Evolutionary conservation across 2,329 filamentous ascomycete species (phyloP).

Genomic region (Orbilia brochopaga): DNA sequence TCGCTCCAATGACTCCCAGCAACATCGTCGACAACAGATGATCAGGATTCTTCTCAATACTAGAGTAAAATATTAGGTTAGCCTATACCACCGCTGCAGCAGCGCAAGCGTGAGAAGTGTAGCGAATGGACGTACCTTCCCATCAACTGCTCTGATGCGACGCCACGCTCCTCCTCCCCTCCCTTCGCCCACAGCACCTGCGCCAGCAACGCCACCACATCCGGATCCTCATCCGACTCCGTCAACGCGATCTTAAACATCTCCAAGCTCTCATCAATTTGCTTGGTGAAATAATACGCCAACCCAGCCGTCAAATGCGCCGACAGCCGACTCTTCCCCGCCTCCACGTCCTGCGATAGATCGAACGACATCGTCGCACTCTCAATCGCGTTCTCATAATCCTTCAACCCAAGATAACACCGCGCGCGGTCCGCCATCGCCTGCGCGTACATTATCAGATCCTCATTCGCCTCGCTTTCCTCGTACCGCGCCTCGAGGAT

Average conservation of each 20-base stretch:
- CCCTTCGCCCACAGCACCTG: slow-evolving; percentile 94
- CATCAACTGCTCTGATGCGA: slow-evolving; percentile 80
- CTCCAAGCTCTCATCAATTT: slow-evolving; percentile 72
- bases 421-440: slow-evolving; percentile 86
- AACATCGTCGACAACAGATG: slow-evolving; percentile 82
- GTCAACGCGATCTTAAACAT: slow-evolving; percentile 81
- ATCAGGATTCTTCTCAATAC: slow-evolving; percentile 73
- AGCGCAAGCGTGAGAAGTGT: no score
- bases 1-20: slow-evolving; percentile 79
- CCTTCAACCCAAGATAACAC: slow-evolving; percentile 73
- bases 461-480: slow-evolving; percentile 74
- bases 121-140: slow-evolving; percentile 55
- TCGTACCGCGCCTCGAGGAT: slow-evolving; percentile 82
- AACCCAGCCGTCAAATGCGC: slow-evolving; percentile 85
- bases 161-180: slow-evolving; percentile 72
- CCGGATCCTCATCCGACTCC: slow-evolving; percentile 76
- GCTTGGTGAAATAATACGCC: slow-evolving; percentile 73
- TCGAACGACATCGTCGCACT: slow-evolving; percentile 81
- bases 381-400: slow-evolving; percentile 73
- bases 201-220: slow-evolving; percentile 83
- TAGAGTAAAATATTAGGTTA: no score
- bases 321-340: slow-evolving; percentile 76
- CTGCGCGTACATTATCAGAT: slow-evolving; percentile 77
- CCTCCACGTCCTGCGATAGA: slow-evolving; percentile 74
- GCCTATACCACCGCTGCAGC: no score